Evolutionary conservation across 768 basidiomycete species (phyloP), one percentile per base, ranked within the genome.

Genomic region (Lentinula sp.): DNA sequence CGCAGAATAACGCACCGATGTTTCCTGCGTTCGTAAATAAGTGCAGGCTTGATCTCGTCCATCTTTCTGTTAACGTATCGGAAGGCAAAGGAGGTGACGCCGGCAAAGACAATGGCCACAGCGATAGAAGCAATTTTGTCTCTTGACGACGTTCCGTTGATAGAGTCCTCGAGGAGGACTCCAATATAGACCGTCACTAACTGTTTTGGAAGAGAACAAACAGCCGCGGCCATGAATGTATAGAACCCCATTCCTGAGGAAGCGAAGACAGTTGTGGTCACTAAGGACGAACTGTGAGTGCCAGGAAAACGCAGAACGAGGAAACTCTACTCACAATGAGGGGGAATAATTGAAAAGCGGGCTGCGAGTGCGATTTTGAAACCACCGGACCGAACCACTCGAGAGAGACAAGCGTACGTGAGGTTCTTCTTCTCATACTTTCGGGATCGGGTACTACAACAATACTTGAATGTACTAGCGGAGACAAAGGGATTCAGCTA

Each of bases 151-250:
- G 58, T 33, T 43, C 45, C 52, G 42, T 49, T 58, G 45, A 32
- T 18, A 13, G 39, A 36, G 6, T 60, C 53, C 2, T 35, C 51
- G 0, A 71, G 28, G 5, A 68, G 60, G 54, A 69, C 73, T n/a
- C 79, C 79, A 46, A 79, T 68, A 62, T 80, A 81, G 12, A 81
- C 80, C 16, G 74, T 71, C 33, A 74, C 71, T 35, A 81, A 70
- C 71, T 81, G 78, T 63, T 79, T 79, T 6, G 79, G 79, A 13
- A 78, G 61, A 39, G 74, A 73, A 16, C 76, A 62, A 39, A 79
- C 63, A 8, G 79, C 71, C 4, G 79, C 78, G 7, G 76, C 43
- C 32, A 69, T 60, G 70, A 79, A 81, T 39, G 72, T 65, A 65
- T 68, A 74, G 50, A 78, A 72, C 36, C 49, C 60, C 71, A 80